Base-by-base conservation (phyloP, 192 early-diverging fungal species). In the Dissophora globulifera region DNA sequence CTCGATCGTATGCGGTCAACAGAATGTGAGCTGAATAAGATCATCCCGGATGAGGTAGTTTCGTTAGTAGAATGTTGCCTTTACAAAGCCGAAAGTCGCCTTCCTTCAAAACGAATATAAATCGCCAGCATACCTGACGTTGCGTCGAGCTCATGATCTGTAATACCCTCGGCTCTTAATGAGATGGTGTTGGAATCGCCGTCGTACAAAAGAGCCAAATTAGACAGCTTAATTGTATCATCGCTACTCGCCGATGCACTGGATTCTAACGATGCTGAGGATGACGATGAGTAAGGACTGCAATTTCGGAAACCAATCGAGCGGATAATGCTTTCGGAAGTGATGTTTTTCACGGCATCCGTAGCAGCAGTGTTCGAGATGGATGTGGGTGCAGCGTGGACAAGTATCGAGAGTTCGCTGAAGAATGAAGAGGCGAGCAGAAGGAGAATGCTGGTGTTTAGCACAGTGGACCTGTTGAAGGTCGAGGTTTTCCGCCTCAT, bases 281-380 rank as follows among this genome's bases (percentile, higher is more conserved):
- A 12, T 30, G 57, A 40, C 20, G 26, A 11, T 12, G 58, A 16
- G 20, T 47, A 51, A 38, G 19, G 1, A 35, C 15, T 19, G 30
- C 70, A 74, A 12, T 23, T 27, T 2, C 48, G 32, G 42, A 74
- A 74, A 2, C 70, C 70, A 17, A 74, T 58, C 1, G 70, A 74
- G 1, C 49, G 61, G 29, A 74, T 74, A 32, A 65, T 58, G 30
- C 32, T 63, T 20, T 49, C 54, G 26, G 32, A 48, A 3, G 53
- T 17, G 6, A 15, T 1, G 4, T 20, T 9, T 17, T 19, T 35
- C 7, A 27, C n/a, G 12, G 12, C 5, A 16, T 40, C 2, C 1
- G 13, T 13, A 1, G n/a, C 43, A 3, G 7, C 27, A 16, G 33
- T 22, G 15, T 10, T 31, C 1, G 50, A 46, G 9, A 3, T 31